Conservation (phyloP, 768 basidiomycete species). For the Xerocomellus dryophilus region DNA sequence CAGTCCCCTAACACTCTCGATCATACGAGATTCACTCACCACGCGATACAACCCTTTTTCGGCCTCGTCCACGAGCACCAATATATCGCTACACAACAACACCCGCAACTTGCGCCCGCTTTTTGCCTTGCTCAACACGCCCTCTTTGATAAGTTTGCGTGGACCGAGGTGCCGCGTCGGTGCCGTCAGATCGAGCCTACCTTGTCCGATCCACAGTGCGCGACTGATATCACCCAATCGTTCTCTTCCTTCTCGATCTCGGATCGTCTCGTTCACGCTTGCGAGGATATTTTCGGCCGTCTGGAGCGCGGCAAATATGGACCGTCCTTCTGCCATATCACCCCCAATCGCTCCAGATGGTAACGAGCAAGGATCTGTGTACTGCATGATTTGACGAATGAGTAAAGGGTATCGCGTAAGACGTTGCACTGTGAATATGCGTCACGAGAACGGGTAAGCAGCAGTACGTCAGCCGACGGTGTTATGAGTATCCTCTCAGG, state of each 20-base stretch:
- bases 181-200: conserved; percentile 85
- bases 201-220: conserved; percentile 84
- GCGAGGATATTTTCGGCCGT: conserved; percentile 71
- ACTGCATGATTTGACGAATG: conserved; percentile 79
- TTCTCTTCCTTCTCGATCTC: conserved; percentile 77
- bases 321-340: conserved; percentile 48
- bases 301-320: conserved; percentile 52
- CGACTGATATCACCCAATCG: conserved; percentile 73
- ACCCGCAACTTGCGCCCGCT: conserved; percentile 74
- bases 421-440: conserved; percentile 71
- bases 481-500: not conserved
- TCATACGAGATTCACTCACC: conserved; percentile 43
- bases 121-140: conserved; percentile 73
- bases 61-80: conserved; percentile 77
- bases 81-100: conserved; percentile 85
- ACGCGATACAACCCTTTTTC: conserved; percentile 76
- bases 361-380: conserved; percentile 56
- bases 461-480: not conserved
- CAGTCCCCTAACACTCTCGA: not conserved
- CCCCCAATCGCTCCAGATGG: not conserved
- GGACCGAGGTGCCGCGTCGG: conserved; percentile 82
- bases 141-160: conserved; percentile 79
- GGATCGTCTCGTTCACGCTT: conserved; percentile 85
- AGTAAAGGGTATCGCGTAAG: conserved; percentile 92
- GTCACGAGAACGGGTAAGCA: not conserved